These are phyloP conservation scores for Pseudotulostoma volvatum DNA, from an alignment of 495 filamentous ascomycete genomes.

Conservation along the genomic window DNA sequence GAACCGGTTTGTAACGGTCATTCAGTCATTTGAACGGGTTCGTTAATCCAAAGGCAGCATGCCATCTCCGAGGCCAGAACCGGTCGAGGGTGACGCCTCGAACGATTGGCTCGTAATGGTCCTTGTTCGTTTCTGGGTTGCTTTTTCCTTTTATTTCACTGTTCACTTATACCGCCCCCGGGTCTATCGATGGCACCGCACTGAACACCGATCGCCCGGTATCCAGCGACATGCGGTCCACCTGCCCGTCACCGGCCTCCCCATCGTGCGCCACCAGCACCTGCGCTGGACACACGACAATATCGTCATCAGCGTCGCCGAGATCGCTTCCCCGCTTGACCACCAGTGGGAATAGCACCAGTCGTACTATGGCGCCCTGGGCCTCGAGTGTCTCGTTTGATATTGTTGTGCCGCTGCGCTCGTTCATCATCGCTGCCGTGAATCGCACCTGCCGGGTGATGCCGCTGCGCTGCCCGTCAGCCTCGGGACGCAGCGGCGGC, in stretches of 20 bases:
- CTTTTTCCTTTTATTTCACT: neutral
- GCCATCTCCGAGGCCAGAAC: too few relatives aligned
- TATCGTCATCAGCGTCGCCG: conserved; percentile 74
- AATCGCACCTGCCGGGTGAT: conserved; percentile 67
- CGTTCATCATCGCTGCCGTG: conserved; percentile 85
- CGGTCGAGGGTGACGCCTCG: too few relatives aligned
- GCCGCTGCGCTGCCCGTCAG: conserved; percentile 83
- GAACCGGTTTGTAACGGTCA: too few relatives aligned
- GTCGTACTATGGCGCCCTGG: conserved; percentile 59
- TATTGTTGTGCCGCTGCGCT: conserved; percentile 52
- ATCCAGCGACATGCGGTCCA: conserved; percentile 31
- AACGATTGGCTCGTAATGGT: too few relatives aligned
- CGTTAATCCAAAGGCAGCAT: too few relatives aligned
- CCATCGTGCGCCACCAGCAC: conserved; percentile 54
- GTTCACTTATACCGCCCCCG: conserved; percentile 30
- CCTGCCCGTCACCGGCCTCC: conserved; percentile 20
- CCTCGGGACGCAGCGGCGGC: conserved; percentile 85
- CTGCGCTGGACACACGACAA: conserved; percentile 84
- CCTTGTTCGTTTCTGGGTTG: neutral
- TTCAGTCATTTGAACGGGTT: too few relatives aligned
- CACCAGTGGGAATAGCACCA: conserved; percentile 86
- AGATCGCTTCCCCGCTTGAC: conserved; percentile 84
- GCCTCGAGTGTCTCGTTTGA: conserved; percentile 65
- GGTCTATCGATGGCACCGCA: conserved; percentile 30
- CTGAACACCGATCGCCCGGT: conserved; percentile 27